phyloP scores from a whole-genome alignment of 169 alveolate species.

The Plasmodium cynomolgi region DNA sequence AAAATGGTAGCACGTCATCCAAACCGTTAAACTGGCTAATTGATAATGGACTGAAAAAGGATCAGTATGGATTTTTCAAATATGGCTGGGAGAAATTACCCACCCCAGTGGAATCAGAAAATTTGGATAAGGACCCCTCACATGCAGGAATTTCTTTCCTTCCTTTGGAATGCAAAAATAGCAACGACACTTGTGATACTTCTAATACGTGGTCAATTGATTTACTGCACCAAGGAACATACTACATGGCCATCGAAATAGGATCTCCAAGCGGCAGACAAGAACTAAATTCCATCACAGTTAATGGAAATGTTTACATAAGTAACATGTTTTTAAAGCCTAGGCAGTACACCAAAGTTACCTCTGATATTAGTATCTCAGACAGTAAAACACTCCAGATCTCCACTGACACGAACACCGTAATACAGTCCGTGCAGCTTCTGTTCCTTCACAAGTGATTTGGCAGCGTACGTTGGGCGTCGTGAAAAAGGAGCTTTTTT shows the following conservation, averaged over 20 bases:
- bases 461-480: neutral
- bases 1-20: constrained; percentile 21
- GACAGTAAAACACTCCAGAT: constrained; percentile 40
- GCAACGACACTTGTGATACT: constrained; percentile 39
- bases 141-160: constrained; percentile 70
- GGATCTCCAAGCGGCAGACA: constrained; percentile 76
- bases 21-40: constrained; percentile 64
- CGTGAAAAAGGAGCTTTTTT: neutral
- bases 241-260: constrained; percentile 61
- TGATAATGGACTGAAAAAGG: constrained; percentile 71
- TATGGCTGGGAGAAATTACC: constrained; percentile 74
- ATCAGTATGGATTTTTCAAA: constrained; percentile 43
- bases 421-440: constrained; percentile 63
- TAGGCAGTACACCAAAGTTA: constrained; percentile 64
- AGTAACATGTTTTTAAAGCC: constrained; percentile 68
- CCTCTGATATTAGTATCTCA: constrained; percentile 18
- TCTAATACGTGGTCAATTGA: constrained; percentile 75
- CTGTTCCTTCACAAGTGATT: constrained; percentile 45
- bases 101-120: constrained; percentile 38
- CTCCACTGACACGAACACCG: constrained; percentile 72
- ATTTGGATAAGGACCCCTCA: constrained; percentile 33
- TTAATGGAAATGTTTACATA: constrained; percentile 60
- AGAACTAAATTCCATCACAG: constrained; percentile 63
- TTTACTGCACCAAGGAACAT: constrained; percentile 51
- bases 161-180: constrained; percentile 54